Conservation (phyloP, 1,284 basidiomycete species). For the Rhodotorula sp. region DNA sequence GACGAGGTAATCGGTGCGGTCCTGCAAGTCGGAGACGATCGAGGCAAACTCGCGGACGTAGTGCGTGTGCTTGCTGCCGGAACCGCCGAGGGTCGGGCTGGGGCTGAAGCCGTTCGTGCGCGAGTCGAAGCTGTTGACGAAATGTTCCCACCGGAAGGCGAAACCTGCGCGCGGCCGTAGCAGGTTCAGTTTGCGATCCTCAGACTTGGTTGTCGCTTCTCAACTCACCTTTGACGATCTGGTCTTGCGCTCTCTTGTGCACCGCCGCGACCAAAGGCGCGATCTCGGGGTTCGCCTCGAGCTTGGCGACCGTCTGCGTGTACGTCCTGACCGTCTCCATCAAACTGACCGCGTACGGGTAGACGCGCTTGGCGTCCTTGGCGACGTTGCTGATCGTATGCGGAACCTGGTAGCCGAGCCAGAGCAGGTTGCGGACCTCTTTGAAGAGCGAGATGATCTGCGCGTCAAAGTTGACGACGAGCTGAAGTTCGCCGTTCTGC, state of each 20-base stretch:
- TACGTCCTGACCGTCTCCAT: slow-evolving; percentile 98
- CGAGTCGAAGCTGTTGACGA: slow-evolving; percentile 86
- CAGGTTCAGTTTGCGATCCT: background rate
- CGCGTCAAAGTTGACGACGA: slow-evolving; percentile 94
- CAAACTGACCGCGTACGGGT: slow-evolving; percentile 94
- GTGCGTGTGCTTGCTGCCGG: slow-evolving; percentile 78
- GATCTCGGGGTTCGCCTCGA: slow-evolving; percentile 83
- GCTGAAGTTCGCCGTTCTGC: slow-evolving; percentile 63
- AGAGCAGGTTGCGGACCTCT: slow-evolving; percentile 91
- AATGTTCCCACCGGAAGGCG: slow-evolving; percentile 94
- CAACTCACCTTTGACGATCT: slow-evolving; percentile 73
- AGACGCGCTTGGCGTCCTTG: slow-evolving; percentile 95
- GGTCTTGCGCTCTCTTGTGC: slow-evolving; percentile 81
- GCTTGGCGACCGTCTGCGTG: slow-evolving; percentile 85
- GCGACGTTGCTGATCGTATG: slow-evolving; percentile 93
- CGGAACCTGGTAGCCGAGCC: slow-evolving; percentile 93
- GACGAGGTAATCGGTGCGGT: slow-evolving; percentile 91
- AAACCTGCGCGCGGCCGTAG: slow-evolving; percentile 61
- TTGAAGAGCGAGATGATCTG: slow-evolving; percentile 98
- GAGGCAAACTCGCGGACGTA: slow-evolving; percentile 95
- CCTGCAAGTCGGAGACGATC: slow-evolving; percentile 75
- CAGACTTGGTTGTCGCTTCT: background rate
- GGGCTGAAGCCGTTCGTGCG: slow-evolving; percentile 42
- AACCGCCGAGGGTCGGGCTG: slow-evolving; percentile 28
- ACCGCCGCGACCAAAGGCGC: slow-evolving; percentile 91